Evolutionary conservation across 1,284 basidiomycete genomes (phyloP), one percentile per base, ranked within the genome.

Genomic region (Tylopilus sp.): DNA sequence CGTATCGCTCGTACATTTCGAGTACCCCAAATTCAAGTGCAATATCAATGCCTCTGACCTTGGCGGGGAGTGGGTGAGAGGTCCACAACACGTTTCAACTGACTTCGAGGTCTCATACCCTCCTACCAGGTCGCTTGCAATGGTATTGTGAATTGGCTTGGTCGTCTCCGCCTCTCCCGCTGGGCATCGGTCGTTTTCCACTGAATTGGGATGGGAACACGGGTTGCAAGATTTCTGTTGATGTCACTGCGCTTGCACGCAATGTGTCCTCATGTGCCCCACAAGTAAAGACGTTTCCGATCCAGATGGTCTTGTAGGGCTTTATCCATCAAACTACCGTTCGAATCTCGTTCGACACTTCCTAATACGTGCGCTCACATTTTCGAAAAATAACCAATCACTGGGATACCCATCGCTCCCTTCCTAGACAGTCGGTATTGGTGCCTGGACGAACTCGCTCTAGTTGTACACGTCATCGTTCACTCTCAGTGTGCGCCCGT

Each of bases 1-100:
- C 66, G 24, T 79, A 61, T 52, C 72, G 77, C 15, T 72, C 75
- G 47, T 78, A 78, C 67, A 73, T 78, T 78, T 77, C 51, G 74
- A 78, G 64, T 73, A 78, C 29, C 64, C 77, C 6, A 74, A 77
- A 24, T 77, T 76, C 49, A 61, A 77, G 29, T 29, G 29, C 8
- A 53, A 58, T 10, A 64, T 24, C 59, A 65, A 67, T 0, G 72
- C 77, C 3, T 76, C 77, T 47, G 61, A 74, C 32, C 68, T 79
- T 3, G 72, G 75, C 24, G 56, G n/a, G 75, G 72, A 6, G 64
- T 77, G 32, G 77, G 77, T 2, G 74, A 77, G 53, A 53, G 65
- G 60, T 55, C 3, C 19, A 1, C 26, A 18, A 32, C 15, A 9
- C 29, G 7, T 18, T 36, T 12, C 6, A 7, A 15, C 15, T 19